Conservation (phyloP, 2,329 filamentous ascomycete genomes). For the Colletotrichum plurivorum region DNA sequence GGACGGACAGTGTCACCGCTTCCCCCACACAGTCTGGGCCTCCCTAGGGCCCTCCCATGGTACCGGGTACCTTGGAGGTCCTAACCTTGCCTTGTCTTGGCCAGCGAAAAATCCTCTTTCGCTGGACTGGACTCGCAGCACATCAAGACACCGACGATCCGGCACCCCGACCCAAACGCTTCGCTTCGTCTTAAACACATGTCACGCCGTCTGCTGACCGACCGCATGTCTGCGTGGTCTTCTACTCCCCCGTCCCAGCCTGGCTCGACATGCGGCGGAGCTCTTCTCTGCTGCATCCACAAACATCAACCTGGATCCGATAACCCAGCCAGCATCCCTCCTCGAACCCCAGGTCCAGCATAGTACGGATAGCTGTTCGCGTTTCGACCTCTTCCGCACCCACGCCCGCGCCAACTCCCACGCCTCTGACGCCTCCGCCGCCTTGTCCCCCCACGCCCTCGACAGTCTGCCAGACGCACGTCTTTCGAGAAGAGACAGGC, state of each 20-base stretch:
- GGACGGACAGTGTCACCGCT: conserved; percentile 17
- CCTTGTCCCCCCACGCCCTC: conserved; percentile 30
- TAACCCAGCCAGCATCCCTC: conserved; percentile 57
- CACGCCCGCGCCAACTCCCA: conserved; percentile 31
- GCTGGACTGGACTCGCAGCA: conserved; percentile 37
- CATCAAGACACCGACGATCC: conserved; percentile 42
- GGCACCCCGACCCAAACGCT: conserved; percentile 29
- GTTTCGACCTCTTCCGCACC: conserved; percentile 43
- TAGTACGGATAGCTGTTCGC: conserved; percentile 44
- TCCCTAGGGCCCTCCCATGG: background rate
- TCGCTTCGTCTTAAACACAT: conserved; percentile 36
- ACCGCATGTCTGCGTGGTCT: conserved; percentile 41
- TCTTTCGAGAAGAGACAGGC: conserved; percentile 65
- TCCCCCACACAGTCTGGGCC: background rate
- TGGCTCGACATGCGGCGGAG: conserved; percentile 70
- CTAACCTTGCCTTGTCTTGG: conserved; percentile 24
- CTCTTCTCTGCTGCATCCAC: conserved; percentile 67
- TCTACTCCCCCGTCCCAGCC: conserved; percentile 37
- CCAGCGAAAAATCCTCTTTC: conserved; percentile 35
- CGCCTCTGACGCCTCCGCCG: conserved; percentile 44
- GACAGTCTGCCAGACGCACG: conserved; percentile 43
- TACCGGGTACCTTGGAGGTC: background rate
- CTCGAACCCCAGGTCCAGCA: conserved; percentile 49
- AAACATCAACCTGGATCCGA: conserved; percentile 70
- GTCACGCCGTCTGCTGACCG: conserved; percentile 40